Base-by-base conservation (phyloP, 495 filamentous ascomycete species). In the Penicillium chermesinum region DNA sequence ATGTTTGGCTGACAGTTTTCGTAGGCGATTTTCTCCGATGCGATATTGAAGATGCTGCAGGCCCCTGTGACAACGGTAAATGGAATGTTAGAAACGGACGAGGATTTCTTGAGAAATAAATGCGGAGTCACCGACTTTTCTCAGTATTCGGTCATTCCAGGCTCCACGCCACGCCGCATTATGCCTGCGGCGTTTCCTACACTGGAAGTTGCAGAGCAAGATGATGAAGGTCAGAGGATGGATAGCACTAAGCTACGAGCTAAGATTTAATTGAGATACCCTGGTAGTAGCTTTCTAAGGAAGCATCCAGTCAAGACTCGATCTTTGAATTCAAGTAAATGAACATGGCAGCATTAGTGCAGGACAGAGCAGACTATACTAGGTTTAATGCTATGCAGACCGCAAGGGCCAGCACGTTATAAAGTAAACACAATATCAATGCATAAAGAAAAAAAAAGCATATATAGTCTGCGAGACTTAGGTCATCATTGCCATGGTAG, bases 161-260 rank as follows among this genome's bases (percentile, higher is more conserved):
- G 87, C 0, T 56, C 79, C 0, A 62, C 34, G 0, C 88, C 89
- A 0, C 65, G 88, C 18, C 69, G 89, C 34, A 93, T 94, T 39
- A 91, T 94, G 89, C 89, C 89, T 0, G 71, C 61, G 0, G 58
- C 74, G 48, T 74, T 94, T 52, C 89, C 89, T 1, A 76, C 84
- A 38, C 53, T 94, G 44, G 77, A 73, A 27, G 87, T 94, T 13
- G 77, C 70, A 16, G 89, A 94, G 71, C 88, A 95, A 63, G 83
- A 83, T 49, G 89, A 94, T 53, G 87, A 94, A 61, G 89, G 89
- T 3, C 73, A 70, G 59, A 76, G 80, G 49, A 76, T 82, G 61
- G 86, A 93, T 66, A 91, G 86, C 62, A 68, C 58, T 1, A 60
- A 67, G 41, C 14, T 61, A 14, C 45, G 59, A 15, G 45, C 60